Conservation (phyloP, 2,329 filamentous ascomycete genomes). For the Akanthomyces uredinophilus region DNA sequence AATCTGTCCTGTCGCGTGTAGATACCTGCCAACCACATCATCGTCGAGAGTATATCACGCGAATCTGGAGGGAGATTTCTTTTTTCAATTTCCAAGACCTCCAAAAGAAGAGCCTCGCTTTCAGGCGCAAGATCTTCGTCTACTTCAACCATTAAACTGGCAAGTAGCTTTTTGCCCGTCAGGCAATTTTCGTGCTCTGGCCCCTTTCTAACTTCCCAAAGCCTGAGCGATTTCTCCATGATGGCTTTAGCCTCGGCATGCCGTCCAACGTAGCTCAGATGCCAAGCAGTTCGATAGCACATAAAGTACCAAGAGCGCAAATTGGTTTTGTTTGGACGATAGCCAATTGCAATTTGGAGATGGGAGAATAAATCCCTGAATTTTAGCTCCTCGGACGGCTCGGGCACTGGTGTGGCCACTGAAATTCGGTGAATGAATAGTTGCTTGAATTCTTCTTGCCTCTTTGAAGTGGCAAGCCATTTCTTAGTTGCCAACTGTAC, state of each 20-base stretch:
- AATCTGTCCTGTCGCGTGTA: no score
- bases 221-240: neutral
- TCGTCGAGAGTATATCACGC: no score
- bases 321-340: neutral
- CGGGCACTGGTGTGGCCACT: neutral
- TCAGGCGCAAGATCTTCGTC: no score
- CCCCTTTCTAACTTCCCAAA: neutral
- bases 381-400: neutral
- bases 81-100: no score
- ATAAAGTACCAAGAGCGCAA: neutral
- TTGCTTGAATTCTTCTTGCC: neutral
- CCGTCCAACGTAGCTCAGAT: neutral
- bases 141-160: no score
- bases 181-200: neutral
- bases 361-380: neutral
- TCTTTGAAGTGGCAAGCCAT: constrained; percentile 23
- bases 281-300: neutral
- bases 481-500: constrained; percentile 28
- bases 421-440: neutral
- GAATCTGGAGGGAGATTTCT: no score
- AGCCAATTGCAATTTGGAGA: neutral
- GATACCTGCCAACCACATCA: no score
- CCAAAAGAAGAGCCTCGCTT: no score
- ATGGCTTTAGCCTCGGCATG: neutral
- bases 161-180: no score